Conservation (phyloP, 805 yeast species). For the Saturnispora kantuleensis region DNA sequence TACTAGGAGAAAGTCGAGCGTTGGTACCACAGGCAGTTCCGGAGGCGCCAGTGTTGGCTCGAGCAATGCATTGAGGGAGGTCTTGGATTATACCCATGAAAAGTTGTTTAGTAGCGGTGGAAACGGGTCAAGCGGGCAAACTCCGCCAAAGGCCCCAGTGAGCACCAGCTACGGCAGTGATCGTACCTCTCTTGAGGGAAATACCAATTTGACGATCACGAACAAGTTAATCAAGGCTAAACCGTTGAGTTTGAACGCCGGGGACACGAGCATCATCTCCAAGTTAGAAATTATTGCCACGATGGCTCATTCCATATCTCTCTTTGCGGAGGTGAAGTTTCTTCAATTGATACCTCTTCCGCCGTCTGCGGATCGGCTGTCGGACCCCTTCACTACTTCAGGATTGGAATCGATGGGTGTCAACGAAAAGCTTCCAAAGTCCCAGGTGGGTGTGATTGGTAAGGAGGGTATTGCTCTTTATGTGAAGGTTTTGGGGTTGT, state of each 20-base stretch:
- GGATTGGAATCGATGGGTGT: conserved; percentile 24
- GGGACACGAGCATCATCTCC: conserved; percentile 30
- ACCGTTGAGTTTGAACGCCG: background rate
- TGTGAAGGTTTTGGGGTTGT: conserved; percentile 69
- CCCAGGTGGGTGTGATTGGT: conserved; percentile 1
- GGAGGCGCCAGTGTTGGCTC: conserved; percentile 42
- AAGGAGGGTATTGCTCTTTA: conserved; percentile 79
- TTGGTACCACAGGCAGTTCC: conserved; percentile 38
- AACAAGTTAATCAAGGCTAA: conserved; percentile 6
- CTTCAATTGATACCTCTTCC: conserved; percentile 75
- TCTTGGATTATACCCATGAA: conserved; percentile 79
- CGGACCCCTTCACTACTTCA: conserved; percentile 6
- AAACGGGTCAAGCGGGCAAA: background rate
- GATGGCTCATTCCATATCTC: conserved; percentile 78
- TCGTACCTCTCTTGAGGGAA: background rate
- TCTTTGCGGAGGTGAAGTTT: conserved; percentile 87
- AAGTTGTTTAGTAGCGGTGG: conserved; percentile 56
- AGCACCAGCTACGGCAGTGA: background rate
- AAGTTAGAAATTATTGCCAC: conserved; percentile 71
- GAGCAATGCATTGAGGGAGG: conserved; percentile 80
- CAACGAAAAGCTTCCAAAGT: conserved; percentile 4
- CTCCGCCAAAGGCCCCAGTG: too few species aligned
- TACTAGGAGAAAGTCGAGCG: conserved; percentile 46
- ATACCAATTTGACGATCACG: conserved; percentile 3
- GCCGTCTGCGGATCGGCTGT: conserved; percentile 22